Conservation (phyloP, 2,329 filamentous ascomycete genomes). For the Verticillium albo-atrum region DNA sequence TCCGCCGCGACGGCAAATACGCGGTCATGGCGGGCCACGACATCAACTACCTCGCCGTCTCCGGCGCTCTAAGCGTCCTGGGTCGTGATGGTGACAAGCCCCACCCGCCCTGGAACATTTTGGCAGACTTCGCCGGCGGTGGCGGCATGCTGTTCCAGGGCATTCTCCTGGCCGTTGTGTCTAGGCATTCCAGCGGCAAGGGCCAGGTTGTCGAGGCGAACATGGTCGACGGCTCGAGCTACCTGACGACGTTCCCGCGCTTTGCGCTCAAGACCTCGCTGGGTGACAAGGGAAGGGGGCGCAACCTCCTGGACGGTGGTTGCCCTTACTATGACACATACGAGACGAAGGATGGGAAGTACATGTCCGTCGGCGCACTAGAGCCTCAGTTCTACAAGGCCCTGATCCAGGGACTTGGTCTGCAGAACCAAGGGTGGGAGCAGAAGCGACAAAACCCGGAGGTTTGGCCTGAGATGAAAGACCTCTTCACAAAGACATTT, state of each 20-base stretch:
- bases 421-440: constrained; percentile 49
- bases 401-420: constrained; percentile 62
- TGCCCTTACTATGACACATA: constrained; percentile 89
- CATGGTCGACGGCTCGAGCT: constrained; percentile 88
- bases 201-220: constrained; percentile 94
- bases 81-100: constrained; percentile 67
- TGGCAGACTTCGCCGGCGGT: constrained; percentile 89
- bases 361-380: constrained; percentile 84
- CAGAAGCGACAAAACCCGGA: constrained; percentile 51
- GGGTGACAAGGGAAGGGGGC: constrained; percentile 62
- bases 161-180: constrained; percentile 73
- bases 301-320: constrained; percentile 78
- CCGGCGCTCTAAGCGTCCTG: constrained; percentile 72
- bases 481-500: constrained; percentile 60
- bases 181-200: constrained; percentile 55
- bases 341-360: constrained; percentile 72
- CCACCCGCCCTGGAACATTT: constrained; percentile 74
- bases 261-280: constrained; percentile 58
- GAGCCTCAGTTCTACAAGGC: constrained; percentile 79
- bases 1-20: constrained; percentile 82
- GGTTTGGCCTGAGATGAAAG: constrained; percentile 64
- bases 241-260: constrained; percentile 74
- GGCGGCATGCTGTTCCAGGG: constrained; percentile 79
- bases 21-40: constrained; percentile 88
- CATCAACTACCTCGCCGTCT: constrained; percentile 93